Evolutionary conservation across 2,329 filamentous ascomycete species (phyloP).

Genomic region (Aspergillus thermomutatus): DNA sequence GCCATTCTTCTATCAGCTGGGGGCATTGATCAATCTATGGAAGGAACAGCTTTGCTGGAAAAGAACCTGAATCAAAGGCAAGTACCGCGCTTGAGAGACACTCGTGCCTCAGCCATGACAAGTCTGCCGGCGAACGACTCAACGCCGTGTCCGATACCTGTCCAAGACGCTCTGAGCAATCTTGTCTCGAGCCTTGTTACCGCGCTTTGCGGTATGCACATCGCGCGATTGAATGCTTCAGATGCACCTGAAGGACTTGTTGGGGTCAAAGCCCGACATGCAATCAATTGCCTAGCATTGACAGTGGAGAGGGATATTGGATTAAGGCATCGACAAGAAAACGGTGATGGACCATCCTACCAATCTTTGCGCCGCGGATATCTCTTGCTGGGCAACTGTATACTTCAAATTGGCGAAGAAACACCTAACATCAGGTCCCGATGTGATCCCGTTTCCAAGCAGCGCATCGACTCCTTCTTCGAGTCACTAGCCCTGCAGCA

Average conservation of each 20-base stretch:
- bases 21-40: slow-evolving; percentile 8
- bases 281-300: slow-evolving; percentile 22
- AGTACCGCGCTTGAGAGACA: slow-evolving; percentile 7
- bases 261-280: slow-evolving; percentile 23
- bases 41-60: neutral
- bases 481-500: slow-evolving; percentile 25
- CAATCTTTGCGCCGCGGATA: slow-evolving; percentile 32
- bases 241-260: slow-evolving; percentile 8
- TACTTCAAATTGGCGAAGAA: slow-evolving; percentile 26
- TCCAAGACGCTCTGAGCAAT: slow-evolving; percentile 37
- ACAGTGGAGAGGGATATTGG: slow-evolving; percentile 23
- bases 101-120: slow-evolving; percentile 17
- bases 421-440: slow-evolving; percentile 7
- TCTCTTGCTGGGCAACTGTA: slow-evolving; percentile 28
- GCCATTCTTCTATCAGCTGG: slow-evolving; percentile 31
- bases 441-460: slow-evolving; percentile 13
- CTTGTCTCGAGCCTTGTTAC: slow-evolving; percentile 33
- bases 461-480: slow-evolving; percentile 29
- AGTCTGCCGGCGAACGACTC: slow-evolving; percentile 3
- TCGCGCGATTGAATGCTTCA: slow-evolving; percentile 27
- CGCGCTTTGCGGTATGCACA: slow-evolving; percentile 37
- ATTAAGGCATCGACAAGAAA: neutral
- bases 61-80: neutral
- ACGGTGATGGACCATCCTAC: slow-evolving; percentile 14
- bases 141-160: slow-evolving; percentile 27